Evolutionary conservation across 495 filamentous ascomycete genomes (phyloP).

Genomic region (Pyrenula massariospora): DNA sequence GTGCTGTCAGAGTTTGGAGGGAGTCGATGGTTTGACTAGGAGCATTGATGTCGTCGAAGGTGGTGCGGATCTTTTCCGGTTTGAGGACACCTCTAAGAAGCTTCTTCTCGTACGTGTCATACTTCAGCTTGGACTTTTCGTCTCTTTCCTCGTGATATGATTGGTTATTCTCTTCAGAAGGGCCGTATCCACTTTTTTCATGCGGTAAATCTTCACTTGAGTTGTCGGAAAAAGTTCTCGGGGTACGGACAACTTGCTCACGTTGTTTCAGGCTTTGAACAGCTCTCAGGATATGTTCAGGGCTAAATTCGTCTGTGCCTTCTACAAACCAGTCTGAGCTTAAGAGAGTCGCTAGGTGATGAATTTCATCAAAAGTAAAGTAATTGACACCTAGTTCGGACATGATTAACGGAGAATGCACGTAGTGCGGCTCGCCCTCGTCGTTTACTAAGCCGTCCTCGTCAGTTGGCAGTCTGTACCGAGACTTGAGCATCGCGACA

Average conservation of each 20-base stretch:
- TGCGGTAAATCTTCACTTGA: slow-evolving; percentile 8
- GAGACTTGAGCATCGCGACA: slow-evolving; percentile 47
- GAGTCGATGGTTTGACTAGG: slow-evolving; percentile 75
- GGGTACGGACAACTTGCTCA: slow-evolving; percentile 20
- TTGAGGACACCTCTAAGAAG: slow-evolving; percentile 73
- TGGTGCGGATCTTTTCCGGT: slow-evolving; percentile 68
- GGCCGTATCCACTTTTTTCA: slow-evolving; percentile 5
- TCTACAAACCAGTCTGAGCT: slow-evolving; percentile 15
- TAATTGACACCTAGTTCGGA: slow-evolving; percentile 39
- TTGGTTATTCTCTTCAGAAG: slow-evolving; percentile 29
- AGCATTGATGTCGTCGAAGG: slow-evolving; percentile 75
- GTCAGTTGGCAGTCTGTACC: not conserved
- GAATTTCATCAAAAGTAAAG: slow-evolving; percentile 48
- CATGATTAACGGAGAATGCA: slow-evolving; percentile 22
- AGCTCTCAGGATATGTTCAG: slow-evolving; percentile 26
- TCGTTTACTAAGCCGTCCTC: no score
- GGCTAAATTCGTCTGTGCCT: slow-evolving; percentile 18
- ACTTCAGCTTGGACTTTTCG: not conserved
- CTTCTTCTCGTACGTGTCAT: slow-evolving; percentile 61
- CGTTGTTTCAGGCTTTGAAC: slow-evolving; percentile 26
- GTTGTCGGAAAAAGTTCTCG: slow-evolving; percentile 24
- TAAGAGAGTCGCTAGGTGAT: slow-evolving; percentile 48
- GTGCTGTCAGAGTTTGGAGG: slow-evolving; percentile 75
- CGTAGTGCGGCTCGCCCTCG: no score
- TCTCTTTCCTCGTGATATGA: slow-evolving; percentile 26